phyloP scores from a whole-genome alignment of 139 green algal species.

The Micractinium conductrix region DNA sequence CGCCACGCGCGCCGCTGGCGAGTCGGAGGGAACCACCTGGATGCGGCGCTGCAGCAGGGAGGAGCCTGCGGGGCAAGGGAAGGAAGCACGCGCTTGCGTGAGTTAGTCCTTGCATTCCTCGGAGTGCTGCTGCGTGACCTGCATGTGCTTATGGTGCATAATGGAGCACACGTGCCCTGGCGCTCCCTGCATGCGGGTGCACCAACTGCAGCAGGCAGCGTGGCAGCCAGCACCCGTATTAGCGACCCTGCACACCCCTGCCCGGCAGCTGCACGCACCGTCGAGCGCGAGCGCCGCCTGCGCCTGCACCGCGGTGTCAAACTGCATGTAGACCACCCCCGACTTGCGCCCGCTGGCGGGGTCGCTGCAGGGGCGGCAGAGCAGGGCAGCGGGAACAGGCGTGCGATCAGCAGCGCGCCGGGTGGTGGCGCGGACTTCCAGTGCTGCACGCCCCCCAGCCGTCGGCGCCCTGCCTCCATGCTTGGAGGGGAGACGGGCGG shows the following conservation, averaged over 20 bases:
- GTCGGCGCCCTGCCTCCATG: too few species aligned
- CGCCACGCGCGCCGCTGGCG: not conserved
- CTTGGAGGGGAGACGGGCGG: too few species aligned
- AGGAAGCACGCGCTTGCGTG: not conserved
- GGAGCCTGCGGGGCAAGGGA: constrained; percentile 5
- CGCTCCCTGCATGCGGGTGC: not conserved
- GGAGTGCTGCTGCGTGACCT: not conserved
- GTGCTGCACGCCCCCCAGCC: too few species aligned
- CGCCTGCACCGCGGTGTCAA: not conserved
- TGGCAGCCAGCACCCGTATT: not conserved
- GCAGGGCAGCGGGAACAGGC: too few species aligned
- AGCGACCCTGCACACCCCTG: not conserved
- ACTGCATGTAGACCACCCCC: constrained; percentile 23
- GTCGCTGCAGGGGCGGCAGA: not conserved
- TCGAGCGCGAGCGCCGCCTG: constrained; percentile 27
- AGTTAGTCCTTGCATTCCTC: too few species aligned
- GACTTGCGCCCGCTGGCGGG: constrained; percentile 1
- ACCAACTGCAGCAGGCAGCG: not conserved
- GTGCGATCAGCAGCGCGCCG: too few species aligned
- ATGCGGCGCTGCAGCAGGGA: constrained; percentile 32
- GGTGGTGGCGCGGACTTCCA: too few species aligned
- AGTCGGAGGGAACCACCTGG: constrained; percentile 35
- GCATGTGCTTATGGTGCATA: not conserved
- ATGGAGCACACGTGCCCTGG: not conserved
- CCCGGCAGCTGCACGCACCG: not conserved